Evolutionary conservation across 2,329 filamentous ascomycete species (phyloP), one percentile per base, ranked within the genome.

Genomic region (Claviceps pusilla): DNA sequence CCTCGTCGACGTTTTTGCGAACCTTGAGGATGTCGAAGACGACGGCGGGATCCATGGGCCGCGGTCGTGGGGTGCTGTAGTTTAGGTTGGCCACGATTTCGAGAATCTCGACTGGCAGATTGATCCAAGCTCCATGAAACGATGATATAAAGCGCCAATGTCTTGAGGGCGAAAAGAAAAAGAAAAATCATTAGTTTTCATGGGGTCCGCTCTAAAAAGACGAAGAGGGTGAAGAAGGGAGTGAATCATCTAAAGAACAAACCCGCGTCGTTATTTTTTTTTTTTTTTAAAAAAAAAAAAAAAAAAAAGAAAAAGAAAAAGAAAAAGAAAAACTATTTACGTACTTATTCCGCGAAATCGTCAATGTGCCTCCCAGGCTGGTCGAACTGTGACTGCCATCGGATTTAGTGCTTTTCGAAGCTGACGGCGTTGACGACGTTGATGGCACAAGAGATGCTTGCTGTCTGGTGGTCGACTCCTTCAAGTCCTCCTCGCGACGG

Each of bases 1-100:
- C 87, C 64, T 90, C 86, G 59, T 93, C 88, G 53, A 93, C 84
- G 39, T 86, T 78, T 50, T 81, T 79, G 57, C 87, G 80, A 65
- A 94, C 88, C 72, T 90, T 91, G 67, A 89, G 77, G 49, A 93
- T 72, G 68, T 94, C 88, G 70, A 86, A 93, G 71, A 93, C 86
- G 58, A 89, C 80, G 57, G 84, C 84, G 11, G 86, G 84, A 66
- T 93, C 86, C 64, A 93, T 82, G 50, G 87, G 83, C 55, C 80
- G 84, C 10, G 88, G 88, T 33, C 83, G 80, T 16, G 84, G 84
- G 59, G 84, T 82, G 59, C 84, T 83, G 71, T 84, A 90, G 70
- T 91, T 93, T 66, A 81, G 82, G 70, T 88, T 82, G 54, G 87
- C 87, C 51, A 93, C 78, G 51, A 79, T 82, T 66, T 90, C 84